A percentile compares a stretch with the other conserved stretches of the same genome.
Conservation (phyloP, 495 filamentous ascomycete genomes). For the Penicillium daleae region DNA sequence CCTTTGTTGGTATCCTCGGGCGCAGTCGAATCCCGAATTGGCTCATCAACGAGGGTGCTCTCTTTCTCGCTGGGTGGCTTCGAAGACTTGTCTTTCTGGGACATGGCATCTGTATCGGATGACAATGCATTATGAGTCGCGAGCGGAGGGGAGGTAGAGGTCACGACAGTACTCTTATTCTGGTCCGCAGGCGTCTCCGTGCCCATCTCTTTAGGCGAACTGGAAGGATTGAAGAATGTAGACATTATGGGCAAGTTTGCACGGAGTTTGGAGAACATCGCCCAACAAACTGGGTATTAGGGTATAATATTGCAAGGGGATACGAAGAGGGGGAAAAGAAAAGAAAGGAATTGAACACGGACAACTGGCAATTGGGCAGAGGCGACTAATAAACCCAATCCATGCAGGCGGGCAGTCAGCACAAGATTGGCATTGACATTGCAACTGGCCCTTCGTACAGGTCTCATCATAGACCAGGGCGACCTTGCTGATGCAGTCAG, state of each 20-base stretch:
- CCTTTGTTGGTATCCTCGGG: slow-evolving; percentile 20
- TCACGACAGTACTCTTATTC: background rate
- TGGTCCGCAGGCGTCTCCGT: background rate
- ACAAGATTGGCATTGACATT: slow-evolving; percentile 24
- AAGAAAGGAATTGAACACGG: background rate
- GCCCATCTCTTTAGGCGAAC: slow-evolving; percentile 14
- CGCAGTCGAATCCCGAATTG: background rate
- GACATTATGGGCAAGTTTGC: slow-evolving; percentile 14
- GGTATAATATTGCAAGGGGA: background rate
- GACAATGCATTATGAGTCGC: background rate
- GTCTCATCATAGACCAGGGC: slow-evolving; percentile 27
- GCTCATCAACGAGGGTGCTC: slow-evolving; percentile 29
- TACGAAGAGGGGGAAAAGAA: slow-evolving; percentile 7
- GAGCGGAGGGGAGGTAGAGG: background rate
- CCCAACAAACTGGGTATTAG: background rate
- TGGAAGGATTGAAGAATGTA: slow-evolving; percentile 22
- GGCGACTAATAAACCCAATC: background rate
- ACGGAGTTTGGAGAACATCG: background rate
- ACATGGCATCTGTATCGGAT: slow-evolving; percentile 14
- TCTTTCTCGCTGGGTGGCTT: slow-evolving; percentile 33
- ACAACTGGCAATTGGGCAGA: slow-evolving; percentile 4
- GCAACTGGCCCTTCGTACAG: slow-evolving; percentile 28
- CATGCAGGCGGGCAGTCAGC: slow-evolving; percentile 6
- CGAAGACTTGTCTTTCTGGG: slow-evolving; percentile 10
- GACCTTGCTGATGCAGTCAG: slow-evolving; percentile 25